phyloP scores from a whole-genome alignment of 257 asterid genomes.

The Cynanchum wilfordii region DNA sequence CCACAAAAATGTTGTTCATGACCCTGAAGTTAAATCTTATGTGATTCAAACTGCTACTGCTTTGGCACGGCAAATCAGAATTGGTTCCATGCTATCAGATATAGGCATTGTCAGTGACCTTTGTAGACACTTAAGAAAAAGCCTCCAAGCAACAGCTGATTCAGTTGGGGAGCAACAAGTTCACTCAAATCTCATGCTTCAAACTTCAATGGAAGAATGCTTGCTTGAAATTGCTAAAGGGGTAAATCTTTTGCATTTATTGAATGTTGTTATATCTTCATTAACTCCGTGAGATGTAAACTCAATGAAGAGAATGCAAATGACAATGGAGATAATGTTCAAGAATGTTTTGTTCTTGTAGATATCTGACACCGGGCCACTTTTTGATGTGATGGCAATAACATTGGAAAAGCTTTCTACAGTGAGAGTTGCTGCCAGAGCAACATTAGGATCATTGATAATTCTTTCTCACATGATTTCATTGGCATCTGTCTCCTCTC shows the following conservation, averaged over 20 bases:
- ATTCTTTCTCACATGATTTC: slow-evolving; percentile 89
- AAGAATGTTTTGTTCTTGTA: slow-evolving; percentile 18
- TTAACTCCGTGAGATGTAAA: neutral
- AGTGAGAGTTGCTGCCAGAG: slow-evolving; percentile 64
- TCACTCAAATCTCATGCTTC: slow-evolving; percentile 55
- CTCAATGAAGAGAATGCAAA: neutral
- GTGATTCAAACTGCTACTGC: slow-evolving; percentile 67
- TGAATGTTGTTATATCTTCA: neutral
- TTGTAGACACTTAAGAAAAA: slow-evolving; percentile 86
- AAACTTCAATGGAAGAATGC: slow-evolving; percentile 70
- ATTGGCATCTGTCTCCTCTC: slow-evolving; percentile 57
- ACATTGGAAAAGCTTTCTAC: slow-evolving; percentile 89
- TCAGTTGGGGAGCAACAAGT: slow-evolving; percentile 62
- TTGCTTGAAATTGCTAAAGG: slow-evolving; percentile 87
- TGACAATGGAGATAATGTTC: neutral
- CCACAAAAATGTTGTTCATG: slow-evolving; percentile 80
- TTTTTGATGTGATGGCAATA: slow-evolving; percentile 90
- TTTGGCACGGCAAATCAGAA: slow-evolving; percentile 78
- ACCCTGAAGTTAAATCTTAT: slow-evolving; percentile 64
- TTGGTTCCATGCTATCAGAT: slow-evolving; percentile 58
- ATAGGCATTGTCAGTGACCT: slow-evolving; percentile 87
- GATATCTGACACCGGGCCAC: slow-evolving; percentile 76
- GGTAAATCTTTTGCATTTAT: slow-evolving; percentile 43
- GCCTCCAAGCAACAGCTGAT: slow-evolving; percentile 83
- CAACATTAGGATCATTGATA: slow-evolving; percentile 76